These are phyloP conservation scores for Oryza meyeriana DNA, from an alignment of 176 grass and related monocot genomes.

Conservation along the genomic window DNA sequence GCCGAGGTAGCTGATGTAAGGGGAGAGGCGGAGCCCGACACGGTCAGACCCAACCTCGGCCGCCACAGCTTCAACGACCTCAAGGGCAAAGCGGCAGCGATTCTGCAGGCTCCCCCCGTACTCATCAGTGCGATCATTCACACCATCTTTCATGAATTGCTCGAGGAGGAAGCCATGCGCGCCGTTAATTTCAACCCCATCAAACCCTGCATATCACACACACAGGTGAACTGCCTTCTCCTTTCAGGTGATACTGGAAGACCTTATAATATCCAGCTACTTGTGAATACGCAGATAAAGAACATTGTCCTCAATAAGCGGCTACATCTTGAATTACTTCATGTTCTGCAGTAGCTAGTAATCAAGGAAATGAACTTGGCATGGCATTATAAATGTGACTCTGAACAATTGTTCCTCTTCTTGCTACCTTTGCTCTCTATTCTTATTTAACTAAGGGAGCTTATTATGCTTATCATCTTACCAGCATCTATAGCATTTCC, in stretches of 20 bases:
- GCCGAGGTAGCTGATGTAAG: constrained; percentile 33
- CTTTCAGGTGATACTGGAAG: neutral
- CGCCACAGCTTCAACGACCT: constrained; percentile 37
- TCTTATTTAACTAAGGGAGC: neutral
- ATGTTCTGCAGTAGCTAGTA: neutral
- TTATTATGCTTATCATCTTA: constrained; percentile 10
- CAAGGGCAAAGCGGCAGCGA: constrained; percentile 47
- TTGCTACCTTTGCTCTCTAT: neutral
- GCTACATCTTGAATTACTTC: neutral
- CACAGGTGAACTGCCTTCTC: neutral
- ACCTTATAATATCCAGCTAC: neutral
- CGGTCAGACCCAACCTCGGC: constrained; percentile 30
- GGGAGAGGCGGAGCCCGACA: constrained; percentile 53
- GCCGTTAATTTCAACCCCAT: constrained; percentile 64
- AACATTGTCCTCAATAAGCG: neutral
- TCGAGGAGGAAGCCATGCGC: constrained; percentile 52
- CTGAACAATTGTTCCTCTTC: neutral
- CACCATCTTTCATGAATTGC: constrained; percentile 57
- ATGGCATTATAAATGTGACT: neutral
- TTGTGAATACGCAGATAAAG: neutral
- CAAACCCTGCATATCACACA: constrained; percentile 38
- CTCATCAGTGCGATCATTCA: constrained; percentile 41
- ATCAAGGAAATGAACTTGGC: neutral
- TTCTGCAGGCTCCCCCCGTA: constrained; percentile 50
- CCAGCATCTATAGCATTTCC: constrained; percentile 68